Evolutionary conservation across 805 yeast species (phyloP).

Genomic region (Debaryomyces maramus): DNA sequence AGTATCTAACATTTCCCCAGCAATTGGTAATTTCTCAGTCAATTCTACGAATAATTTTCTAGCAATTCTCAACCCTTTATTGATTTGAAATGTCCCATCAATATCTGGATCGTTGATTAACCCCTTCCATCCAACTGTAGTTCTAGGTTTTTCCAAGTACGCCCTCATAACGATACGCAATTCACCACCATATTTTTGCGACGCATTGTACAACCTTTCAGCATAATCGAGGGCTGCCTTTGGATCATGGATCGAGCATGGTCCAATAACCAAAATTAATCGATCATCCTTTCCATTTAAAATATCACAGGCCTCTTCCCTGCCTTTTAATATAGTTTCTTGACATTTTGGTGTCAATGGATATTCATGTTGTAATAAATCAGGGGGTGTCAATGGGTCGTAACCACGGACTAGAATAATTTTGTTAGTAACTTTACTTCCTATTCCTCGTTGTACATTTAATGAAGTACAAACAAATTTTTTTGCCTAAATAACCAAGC

Average conservation of each 20-base stretch:
- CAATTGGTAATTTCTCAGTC: slow-evolving; percentile 86
- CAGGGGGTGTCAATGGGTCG: slow-evolving; percentile 96
- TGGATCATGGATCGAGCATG: slow-evolving; percentile 96
- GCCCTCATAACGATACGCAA: slow-evolving; percentile 94
- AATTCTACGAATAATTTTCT: slow-evolving; percentile 83
- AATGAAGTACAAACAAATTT: no score
- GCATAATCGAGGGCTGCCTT: slow-evolving; percentile 90
- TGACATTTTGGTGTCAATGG: slow-evolving; percentile 64
- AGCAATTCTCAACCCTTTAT: slow-evolving; percentile 88
- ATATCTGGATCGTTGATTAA: slow-evolving; percentile 96
- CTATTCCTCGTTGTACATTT: no score
- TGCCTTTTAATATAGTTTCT: slow-evolving; percentile 67
- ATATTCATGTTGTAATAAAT: slow-evolving; percentile 80
- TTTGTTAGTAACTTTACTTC: slow-evolving; percentile 14
- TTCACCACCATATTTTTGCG: slow-evolving; percentile 68
- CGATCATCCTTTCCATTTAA: slow-evolving; percentile 85
- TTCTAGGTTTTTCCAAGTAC: slow-evolving; percentile 95
- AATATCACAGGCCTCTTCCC: slow-evolving; percentile 72
- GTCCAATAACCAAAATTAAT: slow-evolving; percentile 87
- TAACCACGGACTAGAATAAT: slow-evolving; percentile 61
- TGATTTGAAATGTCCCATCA: slow-evolving; percentile 88
- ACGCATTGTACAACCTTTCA: slow-evolving; percentile 54
- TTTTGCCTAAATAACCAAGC: no score
- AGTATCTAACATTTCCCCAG: slow-evolving; percentile 97
- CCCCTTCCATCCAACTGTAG: slow-evolving; percentile 99